phyloP scores from a whole-genome alignment of 1,139 yeast species.

The Yamadazyma sp. region DNA sequence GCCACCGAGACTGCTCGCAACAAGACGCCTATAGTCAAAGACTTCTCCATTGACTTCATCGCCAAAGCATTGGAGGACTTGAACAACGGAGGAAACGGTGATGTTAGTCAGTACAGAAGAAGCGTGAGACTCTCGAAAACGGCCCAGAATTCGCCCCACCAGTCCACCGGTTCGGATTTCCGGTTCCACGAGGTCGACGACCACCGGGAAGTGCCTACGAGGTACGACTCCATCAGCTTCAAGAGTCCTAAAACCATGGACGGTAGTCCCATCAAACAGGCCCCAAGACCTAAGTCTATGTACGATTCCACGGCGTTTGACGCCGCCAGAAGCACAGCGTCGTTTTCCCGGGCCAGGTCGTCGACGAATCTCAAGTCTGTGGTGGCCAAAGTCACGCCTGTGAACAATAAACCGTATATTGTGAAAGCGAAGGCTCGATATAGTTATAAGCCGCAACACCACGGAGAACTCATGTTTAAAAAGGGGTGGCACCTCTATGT shows the following conservation, averaged over 20 bases:
- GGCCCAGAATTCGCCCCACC: constrained; percentile 22
- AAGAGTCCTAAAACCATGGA: constrained; percentile 15
- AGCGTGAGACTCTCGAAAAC: constrained; percentile 32
- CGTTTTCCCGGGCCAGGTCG: constrained; percentile 34
- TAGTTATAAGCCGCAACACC: constrained; percentile 71
- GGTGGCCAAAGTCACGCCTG: constrained; percentile 30
- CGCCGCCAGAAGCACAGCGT: constrained; percentile 13
- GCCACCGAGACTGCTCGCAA: constrained; percentile 3
- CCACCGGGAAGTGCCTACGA: constrained; percentile 36
- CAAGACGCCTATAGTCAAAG: constrained; percentile 41
- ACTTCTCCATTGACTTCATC: constrained; percentile 49
- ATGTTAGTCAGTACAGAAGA: constrained; percentile 43
- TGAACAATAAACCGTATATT: constrained; percentile 52
- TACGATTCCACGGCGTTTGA: constrained; percentile 15
- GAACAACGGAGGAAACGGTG: constrained; percentile 65
- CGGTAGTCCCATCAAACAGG: constrained; percentile 13
- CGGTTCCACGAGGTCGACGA: constrained; percentile 32
- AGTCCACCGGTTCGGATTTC: constrained; percentile 4
- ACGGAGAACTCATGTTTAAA: constrained; percentile 74
- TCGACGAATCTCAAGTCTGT: constrained; percentile 33
- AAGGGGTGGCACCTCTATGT: constrained; percentile 75
- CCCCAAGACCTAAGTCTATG: constrained; percentile 46
- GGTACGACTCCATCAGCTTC: constrained; percentile 35
- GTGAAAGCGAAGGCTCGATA: constrained; percentile 67
- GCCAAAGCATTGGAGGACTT: constrained; percentile 65